A percentile compares a stretch with the other conserved stretches of the same genome.
These are phyloP conservation scores for Austroboletus eburneus DNA, from an alignment of 768 basidiomycete genomes.

Conservation along the genomic window DNA sequence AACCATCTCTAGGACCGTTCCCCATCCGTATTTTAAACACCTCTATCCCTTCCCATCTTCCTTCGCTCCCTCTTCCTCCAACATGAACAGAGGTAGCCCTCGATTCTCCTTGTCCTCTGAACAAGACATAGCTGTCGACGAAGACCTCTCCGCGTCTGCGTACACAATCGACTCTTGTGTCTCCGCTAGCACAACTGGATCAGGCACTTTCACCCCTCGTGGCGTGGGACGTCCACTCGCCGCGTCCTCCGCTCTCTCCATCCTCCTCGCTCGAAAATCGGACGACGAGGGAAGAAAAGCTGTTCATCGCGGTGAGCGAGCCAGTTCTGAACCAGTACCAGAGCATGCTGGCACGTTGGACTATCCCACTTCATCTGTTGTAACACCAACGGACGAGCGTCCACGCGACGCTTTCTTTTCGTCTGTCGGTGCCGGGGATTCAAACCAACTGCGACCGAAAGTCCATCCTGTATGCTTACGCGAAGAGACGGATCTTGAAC, in stretches of 20 bases:
- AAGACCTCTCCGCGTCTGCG: conserved; percentile 28
- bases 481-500: not conserved
- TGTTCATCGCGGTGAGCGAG: not conserved
- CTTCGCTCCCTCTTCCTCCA: conserved; percentile 18
- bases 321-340: not conserved
- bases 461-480: not conserved
- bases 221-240: conserved; percentile 17
- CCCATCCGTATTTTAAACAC: conserved; percentile 16
- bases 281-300: conserved; percentile 3
- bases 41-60: conserved; percentile 20
- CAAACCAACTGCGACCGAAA: not conserved
- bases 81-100: conserved; percentile 22
- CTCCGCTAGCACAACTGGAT: conserved; percentile 4
- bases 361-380: conserved; percentile 10
- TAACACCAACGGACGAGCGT: conserved; percentile 21
- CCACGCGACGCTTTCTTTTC: conserved; percentile 2
- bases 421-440: not conserved
- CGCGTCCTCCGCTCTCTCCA: conserved; percentile 33
- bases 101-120: conserved; percentile 22
- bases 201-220: conserved; percentile 22
- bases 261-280: conserved; percentile 29
- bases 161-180: conserved; percentile 24
- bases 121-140: conserved; percentile 20
- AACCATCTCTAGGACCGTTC: conserved; percentile 15
- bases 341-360: not conserved